phyloP scores from a whole-genome alignment of 768 basidiomycete species.

The Hypsizygus marmoreus region DNA sequence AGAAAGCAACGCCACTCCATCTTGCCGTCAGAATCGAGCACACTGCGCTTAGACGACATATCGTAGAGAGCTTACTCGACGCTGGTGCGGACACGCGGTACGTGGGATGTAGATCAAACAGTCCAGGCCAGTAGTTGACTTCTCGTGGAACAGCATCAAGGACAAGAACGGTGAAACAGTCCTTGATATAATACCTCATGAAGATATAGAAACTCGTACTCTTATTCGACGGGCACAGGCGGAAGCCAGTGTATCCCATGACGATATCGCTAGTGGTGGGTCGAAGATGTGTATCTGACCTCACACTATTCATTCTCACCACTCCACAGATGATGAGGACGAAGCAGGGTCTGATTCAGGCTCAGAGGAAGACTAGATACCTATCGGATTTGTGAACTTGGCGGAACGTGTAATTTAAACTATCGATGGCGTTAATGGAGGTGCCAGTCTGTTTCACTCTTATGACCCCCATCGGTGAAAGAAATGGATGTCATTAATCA shows the following conservation, averaged over 20 bases:
- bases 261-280: conserved; percentile 70
- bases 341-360: conserved; percentile 34
- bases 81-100: conserved; percentile 77
- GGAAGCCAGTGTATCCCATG: conserved; percentile 47
- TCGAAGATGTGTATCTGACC: neutral
- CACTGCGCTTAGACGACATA: conserved; percentile 49
- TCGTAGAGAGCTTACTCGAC: conserved; percentile 70
- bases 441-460: no score
- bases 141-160: conserved; percentile 52
- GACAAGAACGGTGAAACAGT: conserved; percentile 67
- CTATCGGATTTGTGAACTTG: neutral
- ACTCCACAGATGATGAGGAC: conserved; percentile 24
- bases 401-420: no score
- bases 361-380: conserved; percentile 32
- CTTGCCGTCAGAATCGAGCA: conserved; percentile 64
- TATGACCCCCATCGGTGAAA: no score
- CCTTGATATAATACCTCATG: conserved; percentile 53
- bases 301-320: neutral
- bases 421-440: no score
- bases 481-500: neutral
- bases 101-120: conserved; percentile 20
- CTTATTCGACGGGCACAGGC: conserved; percentile 60
- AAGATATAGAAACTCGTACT: conserved; percentile 50
- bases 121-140: neutral
- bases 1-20: conserved; percentile 78